Conservation (phyloP, 2,329 filamentous ascomycete genomes). For the Scleromitrula shiraiana region DNA sequence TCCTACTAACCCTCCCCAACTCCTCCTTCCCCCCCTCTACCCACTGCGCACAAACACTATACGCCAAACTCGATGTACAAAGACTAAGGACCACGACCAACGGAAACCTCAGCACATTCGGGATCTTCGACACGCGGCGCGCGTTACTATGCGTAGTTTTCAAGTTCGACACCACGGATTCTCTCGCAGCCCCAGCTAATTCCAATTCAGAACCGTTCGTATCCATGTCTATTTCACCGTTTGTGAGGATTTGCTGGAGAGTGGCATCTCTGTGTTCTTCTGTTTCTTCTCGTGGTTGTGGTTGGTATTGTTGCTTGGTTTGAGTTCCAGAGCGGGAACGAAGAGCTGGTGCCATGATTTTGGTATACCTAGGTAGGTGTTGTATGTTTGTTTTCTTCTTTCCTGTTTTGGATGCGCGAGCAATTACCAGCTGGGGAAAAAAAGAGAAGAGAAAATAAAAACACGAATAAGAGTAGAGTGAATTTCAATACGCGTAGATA, state of each 20-base stretch:
- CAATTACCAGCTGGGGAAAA: not conserved
- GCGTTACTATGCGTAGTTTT: too few relatives aligned
- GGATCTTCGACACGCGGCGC: slow-evolving; percentile 31
- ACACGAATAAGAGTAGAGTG: too few relatives aligned
- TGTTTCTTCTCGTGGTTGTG: too few relatives aligned
- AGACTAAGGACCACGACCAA: slow-evolving; percentile 48
- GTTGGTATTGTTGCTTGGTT: too few relatives aligned
- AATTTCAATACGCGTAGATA: too few relatives aligned
- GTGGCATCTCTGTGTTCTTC: not conserved
- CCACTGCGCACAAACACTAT: slow-evolving; percentile 48
- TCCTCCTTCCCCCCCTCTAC: slow-evolving; percentile 39
- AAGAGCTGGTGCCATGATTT: not conserved
- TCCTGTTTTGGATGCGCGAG: not conserved
- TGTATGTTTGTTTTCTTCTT: too few relatives aligned
- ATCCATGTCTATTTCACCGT: not conserved
- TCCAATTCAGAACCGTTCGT: not conserved
- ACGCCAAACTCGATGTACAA: slow-evolving; percentile 54
- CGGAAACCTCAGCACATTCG: slow-evolving; percentile 42
- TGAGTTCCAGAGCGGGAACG: not conserved
- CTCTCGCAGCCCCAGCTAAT: not conserved
- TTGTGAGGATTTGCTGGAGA: not conserved
- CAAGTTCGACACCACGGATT: not conserved
- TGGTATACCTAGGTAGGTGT: too few relatives aligned
- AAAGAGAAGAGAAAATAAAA: too few relatives aligned
- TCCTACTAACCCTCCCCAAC: slow-evolving; percentile 58